Evolutionary conservation across 345 rosid species (phyloP).

Genomic region (Trapa bicornis): DNA sequence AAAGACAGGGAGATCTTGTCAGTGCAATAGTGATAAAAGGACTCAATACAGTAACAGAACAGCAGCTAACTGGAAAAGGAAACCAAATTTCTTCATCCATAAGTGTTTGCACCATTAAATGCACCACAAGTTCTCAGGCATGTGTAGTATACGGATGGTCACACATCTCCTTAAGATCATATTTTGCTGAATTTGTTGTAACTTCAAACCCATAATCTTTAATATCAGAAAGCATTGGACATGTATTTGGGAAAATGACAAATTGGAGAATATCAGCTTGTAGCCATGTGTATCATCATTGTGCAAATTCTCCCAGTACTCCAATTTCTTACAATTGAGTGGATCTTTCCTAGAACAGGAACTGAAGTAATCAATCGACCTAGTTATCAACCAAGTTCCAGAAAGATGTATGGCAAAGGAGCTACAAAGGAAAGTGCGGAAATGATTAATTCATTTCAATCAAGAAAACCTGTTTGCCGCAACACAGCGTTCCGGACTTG

Average conservation of each 20-base stretch:
- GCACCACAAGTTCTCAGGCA: not conserved
- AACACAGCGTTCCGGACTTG: constrained; percentile 75
- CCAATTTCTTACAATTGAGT: not conserved
- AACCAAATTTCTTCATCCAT: not conserved
- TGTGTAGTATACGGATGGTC: not conserved
- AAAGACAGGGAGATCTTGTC: not conserved
- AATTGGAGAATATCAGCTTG: not conserved
- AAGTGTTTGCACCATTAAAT: not conserved
- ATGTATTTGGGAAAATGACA: not conserved
- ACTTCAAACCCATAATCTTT: not conserved
- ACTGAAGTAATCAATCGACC: not conserved
- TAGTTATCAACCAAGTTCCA: not conserved
- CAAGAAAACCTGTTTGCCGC: constrained; percentile 74
- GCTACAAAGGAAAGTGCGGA: not conserved
- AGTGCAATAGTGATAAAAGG: not conserved
- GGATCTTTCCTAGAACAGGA: not conserved
- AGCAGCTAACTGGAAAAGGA: not conserved
- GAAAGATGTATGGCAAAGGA: not conserved
- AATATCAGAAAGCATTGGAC: not conserved
- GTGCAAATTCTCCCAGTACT: not conserved
- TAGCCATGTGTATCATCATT: not conserved
- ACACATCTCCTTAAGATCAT: not conserved
- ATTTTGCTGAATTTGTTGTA: not conserved
- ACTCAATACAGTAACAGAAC: not conserved
- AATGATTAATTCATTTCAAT: constrained; percentile 18